Conservation (phyloP, 495 filamentous ascomycete species). For the Platismatia glauca region DNA sequence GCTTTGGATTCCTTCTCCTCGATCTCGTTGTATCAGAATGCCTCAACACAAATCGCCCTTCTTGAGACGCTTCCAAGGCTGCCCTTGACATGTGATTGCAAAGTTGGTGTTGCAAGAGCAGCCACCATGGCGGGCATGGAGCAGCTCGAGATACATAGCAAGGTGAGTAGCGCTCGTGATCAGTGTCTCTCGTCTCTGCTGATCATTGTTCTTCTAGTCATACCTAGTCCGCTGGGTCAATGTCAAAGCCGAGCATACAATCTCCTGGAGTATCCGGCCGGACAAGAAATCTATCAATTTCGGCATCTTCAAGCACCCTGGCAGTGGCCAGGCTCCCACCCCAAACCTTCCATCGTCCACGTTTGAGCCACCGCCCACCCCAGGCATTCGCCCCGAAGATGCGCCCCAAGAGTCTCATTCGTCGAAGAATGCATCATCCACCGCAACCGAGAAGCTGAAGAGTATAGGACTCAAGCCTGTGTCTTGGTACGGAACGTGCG, state of each 20-base stretch:
- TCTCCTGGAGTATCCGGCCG: constrained; percentile 95
- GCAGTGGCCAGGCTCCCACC: constrained; percentile 44
- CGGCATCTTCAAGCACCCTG: constrained; percentile 93
- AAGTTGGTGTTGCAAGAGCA: neutral
- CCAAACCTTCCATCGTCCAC: constrained; percentile 44
- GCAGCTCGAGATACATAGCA: constrained; percentile 95
- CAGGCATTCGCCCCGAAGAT: constrained; percentile 32
- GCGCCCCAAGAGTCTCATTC: constrained; percentile 34
- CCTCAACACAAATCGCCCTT: neutral
- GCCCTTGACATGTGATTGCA: neutral
- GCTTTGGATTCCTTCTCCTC: neutral
- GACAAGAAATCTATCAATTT: constrained; percentile 97
- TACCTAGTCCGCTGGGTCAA: constrained; percentile 97
- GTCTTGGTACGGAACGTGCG: constrained; percentile 87
- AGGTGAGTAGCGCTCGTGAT: constrained; percentile 46
- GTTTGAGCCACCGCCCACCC: constrained; percentile 38
- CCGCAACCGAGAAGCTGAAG: constrained; percentile 71
- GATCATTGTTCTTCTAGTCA: constrained; percentile 46
- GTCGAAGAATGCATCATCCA: constrained; percentile 44
- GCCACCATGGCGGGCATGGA: constrained; percentile 83
- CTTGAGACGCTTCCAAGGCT: neutral
- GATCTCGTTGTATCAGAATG: neutral
- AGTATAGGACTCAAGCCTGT: constrained; percentile 78
- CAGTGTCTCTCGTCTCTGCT: neutral
- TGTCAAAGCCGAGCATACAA: constrained; percentile 78